A percentile compares a stretch with the other conserved stretches of the same genome.
These are phyloP conservation scores for Metroxylon sagu DNA, from an alignment of 176 grass and related monocot species.

Conservation along the genomic window DNA sequence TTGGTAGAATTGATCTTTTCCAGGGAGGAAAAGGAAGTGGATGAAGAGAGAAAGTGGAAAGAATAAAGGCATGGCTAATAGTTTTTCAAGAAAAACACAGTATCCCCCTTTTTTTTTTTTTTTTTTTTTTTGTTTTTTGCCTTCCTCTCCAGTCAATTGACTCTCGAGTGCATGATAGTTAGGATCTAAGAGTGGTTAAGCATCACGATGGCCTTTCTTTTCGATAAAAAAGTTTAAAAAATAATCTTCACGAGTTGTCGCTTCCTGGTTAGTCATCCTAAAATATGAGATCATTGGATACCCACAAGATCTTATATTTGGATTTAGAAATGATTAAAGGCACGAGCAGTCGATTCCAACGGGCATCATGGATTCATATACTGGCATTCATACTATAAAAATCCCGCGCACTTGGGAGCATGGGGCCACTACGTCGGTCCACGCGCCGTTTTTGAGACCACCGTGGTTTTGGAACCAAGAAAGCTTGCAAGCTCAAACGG, in stretches of 20 bases:
- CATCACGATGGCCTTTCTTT: not conserved
- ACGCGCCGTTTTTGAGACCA: no score
- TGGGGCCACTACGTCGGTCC: not conserved
- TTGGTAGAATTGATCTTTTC: not conserved
- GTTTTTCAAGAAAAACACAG: no score
- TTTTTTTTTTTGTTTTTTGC: no score
- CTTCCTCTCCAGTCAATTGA: conserved; percentile 3
- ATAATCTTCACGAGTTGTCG: not conserved
- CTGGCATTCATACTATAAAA: conserved; percentile 10
- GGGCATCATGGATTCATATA: conserved; percentile 13
- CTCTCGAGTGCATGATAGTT: conserved; percentile 5
- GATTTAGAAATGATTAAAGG: conserved; percentile 21
- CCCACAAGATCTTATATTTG: conserved; percentile 9
- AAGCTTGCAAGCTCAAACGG: no score
- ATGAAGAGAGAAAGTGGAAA: no score
- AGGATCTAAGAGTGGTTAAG: not conserved
- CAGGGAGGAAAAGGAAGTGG: no score
- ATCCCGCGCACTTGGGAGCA: not conserved
- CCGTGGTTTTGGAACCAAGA: no score
- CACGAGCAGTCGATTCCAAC: not conserved
- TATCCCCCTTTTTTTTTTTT: not conserved
- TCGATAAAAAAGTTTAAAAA: not conserved
- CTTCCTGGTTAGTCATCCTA: not conserved
- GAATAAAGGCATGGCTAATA: no score
- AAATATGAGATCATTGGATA: not conserved